Percentiles rank a stretch among this genome's conserved stretches.
Evolutionary conservation across 2,329 filamentous ascomycete species (phyloP).

Genomic region (Fusarium incarnatum): DNA sequence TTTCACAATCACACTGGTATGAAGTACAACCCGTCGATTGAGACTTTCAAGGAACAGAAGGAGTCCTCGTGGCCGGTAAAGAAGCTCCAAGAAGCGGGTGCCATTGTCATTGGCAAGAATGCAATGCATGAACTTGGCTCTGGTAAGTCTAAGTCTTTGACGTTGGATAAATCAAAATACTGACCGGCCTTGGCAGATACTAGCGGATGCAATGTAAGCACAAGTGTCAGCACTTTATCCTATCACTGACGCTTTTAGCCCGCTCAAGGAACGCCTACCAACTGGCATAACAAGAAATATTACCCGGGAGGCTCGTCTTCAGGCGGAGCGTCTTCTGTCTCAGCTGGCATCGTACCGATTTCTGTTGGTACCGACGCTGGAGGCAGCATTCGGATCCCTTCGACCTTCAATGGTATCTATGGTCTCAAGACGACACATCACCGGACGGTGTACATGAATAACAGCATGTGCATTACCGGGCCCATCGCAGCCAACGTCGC

Average conservation of each 20-base stretch:
- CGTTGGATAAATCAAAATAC: conserved; percentile 27
- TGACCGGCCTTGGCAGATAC: conserved; percentile 64
- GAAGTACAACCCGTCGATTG: conserved; percentile 65
- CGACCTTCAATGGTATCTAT: conserved; percentile 81
- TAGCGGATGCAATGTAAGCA: conserved; percentile 78
- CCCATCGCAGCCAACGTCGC: conserved; percentile 81
- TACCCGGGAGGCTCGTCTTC: conserved; percentile 86
- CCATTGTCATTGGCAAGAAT: conserved; percentile 79
- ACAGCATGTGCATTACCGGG: conserved; percentile 72
- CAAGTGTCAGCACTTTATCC: neutral
- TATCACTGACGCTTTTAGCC: conserved; percentile 61
- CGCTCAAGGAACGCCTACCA: conserved; percentile 77
- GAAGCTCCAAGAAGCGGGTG: conserved; percentile 79
- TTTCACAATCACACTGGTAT: conserved; percentile 76
- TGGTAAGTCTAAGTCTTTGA: conserved; percentile 57
- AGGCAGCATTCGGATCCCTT: conserved; percentile 79
- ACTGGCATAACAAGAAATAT: conserved; percentile 80
- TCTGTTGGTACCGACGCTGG: conserved; percentile 81
- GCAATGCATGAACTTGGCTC: conserved; percentile 85
- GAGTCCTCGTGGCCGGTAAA: conserved; percentile 77
- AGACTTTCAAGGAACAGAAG: conserved; percentile 62
- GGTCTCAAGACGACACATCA: conserved; percentile 84
- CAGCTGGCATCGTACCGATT: conserved; percentile 78
- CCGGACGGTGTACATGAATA: conserved; percentile 69
- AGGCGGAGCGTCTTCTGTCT: conserved; percentile 77